phyloP scores from a whole-genome alignment of 1,284 basidiomycete genomes.

The Rhodotorula sp. region DNA sequence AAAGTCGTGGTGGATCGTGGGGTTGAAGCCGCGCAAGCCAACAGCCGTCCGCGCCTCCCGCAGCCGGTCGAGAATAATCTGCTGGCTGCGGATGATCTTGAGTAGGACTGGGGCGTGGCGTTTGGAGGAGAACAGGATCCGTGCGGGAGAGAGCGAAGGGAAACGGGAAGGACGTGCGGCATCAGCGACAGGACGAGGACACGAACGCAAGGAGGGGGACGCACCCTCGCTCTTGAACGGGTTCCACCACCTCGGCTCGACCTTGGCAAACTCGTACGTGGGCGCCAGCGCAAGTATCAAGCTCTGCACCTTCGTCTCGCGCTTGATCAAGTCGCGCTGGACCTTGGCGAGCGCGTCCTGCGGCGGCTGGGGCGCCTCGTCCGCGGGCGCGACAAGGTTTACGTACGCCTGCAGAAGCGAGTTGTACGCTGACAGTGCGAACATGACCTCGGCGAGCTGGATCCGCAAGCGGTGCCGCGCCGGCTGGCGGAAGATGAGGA shows the following conservation, averaged over 20 bases:
- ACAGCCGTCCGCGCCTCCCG: conserved; percentile 33
- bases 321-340: conserved; percentile 30
- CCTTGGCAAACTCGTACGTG: conserved; percentile 32
- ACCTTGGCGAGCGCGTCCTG: conserved; percentile 31
- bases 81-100: conserved; percentile 30
- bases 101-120: conserved; percentile 16
- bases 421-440: conserved; percentile 38
- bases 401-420: conserved; percentile 34
- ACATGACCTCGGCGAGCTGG: conserved; percentile 33
- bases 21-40: conserved; percentile 31
- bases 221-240: conserved; percentile 32
- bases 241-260: conserved; percentile 32
- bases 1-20: conserved; percentile 33
- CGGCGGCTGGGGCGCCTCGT: conserved; percentile 29
- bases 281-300: conserved; percentile 29
- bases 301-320: conserved; percentile 32
- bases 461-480: conserved; percentile 34
- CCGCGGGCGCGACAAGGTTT: conserved; percentile 36
- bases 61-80: conserved; percentile 35
- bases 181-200: not conserved
- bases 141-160: not conserved
- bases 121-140: too few species aligned
- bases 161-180: not conserved
- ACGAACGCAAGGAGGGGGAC: not conserved
- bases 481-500: conserved; percentile 37